A percentile compares a stretch with the other conserved stretches of the same genome.
These are phyloP conservation scores for Zygosaccharomyces sapae DNA, from an alignment of 1,139 yeast species.

Conservation along the genomic window DNA sequence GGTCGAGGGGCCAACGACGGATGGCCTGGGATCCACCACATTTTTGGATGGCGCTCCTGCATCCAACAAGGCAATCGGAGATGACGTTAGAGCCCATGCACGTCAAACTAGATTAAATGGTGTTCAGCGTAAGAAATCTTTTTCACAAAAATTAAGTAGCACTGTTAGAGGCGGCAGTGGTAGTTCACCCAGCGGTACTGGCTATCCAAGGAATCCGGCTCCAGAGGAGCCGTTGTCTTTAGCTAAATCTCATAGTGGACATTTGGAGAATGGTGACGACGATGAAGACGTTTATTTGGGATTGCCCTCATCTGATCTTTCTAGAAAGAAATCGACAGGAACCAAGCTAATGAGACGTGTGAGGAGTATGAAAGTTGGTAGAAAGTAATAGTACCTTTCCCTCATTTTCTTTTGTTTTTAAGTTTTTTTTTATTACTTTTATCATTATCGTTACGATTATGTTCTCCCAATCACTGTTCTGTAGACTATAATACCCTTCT, in stretches of 20 bases:
- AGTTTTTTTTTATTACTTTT: background rate
- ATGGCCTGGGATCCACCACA: conserved; percentile 88
- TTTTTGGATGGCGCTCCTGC: conserved; percentile 98
- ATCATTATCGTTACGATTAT: background rate
- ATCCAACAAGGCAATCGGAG: conserved; percentile 47
- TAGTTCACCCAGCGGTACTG: conserved; percentile 1
- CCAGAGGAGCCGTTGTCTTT: conserved; percentile 10
- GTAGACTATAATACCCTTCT: background rate
- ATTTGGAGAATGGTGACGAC: conserved; percentile 23
- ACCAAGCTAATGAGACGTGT: conserved; percentile 72
- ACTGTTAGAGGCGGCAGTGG: conserved; percentile 10
- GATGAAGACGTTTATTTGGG: conserved; percentile 37
- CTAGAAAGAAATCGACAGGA: conserved; percentile 38
- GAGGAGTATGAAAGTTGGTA: conserved; percentile 76
- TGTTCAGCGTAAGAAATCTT: conserved; percentile 67
- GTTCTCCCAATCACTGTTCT: conserved; percentile 1
- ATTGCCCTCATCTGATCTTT: conserved; percentile 26
- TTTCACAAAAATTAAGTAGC: conserved; percentile 53
- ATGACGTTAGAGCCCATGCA: conserved; percentile 33
- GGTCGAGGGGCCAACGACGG: conserved; percentile 78
- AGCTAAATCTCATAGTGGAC: conserved; percentile 22
- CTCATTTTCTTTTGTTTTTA: too few relatives aligned
- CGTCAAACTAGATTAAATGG: conserved; percentile 35
- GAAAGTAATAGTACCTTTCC: too few relatives aligned
- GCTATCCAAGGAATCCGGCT: conserved; percentile 1